Evolutionary conservation across 2,329 filamentous ascomycete species (phyloP), one percentile per base, ranked within the genome.

Genomic region (Endocalyx cinctus): DNA sequence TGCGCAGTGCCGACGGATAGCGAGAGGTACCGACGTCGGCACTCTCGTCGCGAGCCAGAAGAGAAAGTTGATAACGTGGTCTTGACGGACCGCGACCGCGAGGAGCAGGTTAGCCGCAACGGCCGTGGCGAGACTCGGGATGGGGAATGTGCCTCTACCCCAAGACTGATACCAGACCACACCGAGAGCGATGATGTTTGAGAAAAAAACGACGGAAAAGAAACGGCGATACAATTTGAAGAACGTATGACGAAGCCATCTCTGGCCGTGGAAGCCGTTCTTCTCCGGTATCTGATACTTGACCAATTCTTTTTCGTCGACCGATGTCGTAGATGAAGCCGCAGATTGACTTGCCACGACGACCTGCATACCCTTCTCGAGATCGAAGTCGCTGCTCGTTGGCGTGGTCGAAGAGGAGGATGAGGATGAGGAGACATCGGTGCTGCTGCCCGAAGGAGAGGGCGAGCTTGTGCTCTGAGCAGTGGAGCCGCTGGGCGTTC

Each of bases 151-250:
- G 10, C 44, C 42, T 16, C 31, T 41, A 17, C 34, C 33, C 42
- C 44, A 45, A 18, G 42, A 45, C 23, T 43, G 42, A 42, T 42
- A 47, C 58, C 59, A 63, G 33, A 72, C 55, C 34, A 58, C 55
- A 42, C 64, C 49, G 32, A 74, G 59, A 18, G 70, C 72, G 17
- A 60, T 62, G 27, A 69, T 45, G 43, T 79, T 79, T 41, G 60
- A 50, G 23, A 76, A 43, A 39, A 71, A 66, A 18, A 74, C 59
- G 8, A 76, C 31, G 26, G 69, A 68, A 54, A 79, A 78, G 7
- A 79, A 66, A 5, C 69, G 66, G 15, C 75, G 67, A 45, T 79
- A 79, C 17, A 70, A 60, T 33, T 70, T 71, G 46, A 76, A 62
- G 36, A 74, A 52, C 17, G 41, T 41, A 23, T 57, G 44, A 6